phyloP scores from a whole-genome alignment of 108 stramenopile species.

The Mayamaea pseudoterrestris region DNA sequence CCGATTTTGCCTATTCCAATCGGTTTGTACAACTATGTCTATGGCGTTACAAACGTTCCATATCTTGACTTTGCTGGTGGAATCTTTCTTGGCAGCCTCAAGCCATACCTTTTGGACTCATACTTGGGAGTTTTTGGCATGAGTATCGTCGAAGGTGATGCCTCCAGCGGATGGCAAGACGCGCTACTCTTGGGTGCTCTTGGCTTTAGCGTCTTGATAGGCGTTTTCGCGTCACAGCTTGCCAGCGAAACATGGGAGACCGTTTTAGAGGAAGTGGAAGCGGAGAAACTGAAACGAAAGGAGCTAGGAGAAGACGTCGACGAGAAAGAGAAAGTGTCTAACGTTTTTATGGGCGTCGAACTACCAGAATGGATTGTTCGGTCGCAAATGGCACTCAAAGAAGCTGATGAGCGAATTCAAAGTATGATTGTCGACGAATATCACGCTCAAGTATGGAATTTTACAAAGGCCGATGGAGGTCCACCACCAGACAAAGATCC shows the following conservation, averaged over 20 bases:
- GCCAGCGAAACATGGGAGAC: constrained; percentile 80
- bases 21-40: constrained; percentile 92
- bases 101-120: constrained; percentile 85
- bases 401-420: constrained; percentile 42
- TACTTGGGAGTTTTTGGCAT: constrained; percentile 84
- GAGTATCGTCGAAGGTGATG: constrained; percentile 53
- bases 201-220: constrained; percentile 69
- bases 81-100: constrained; percentile 81
- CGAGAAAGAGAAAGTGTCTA: too few species aligned
- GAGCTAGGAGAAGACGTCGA: constrained; percentile 7
- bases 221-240: constrained; percentile 75
- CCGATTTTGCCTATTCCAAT: constrained; percentile 89
- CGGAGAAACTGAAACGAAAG: constrained; percentile 33
- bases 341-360: constrained; percentile 36
- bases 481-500: constrained; percentile 26
- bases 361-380: constrained; percentile 57
- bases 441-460: constrained; percentile 63
- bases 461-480: constrained; percentile 20
- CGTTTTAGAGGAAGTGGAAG: constrained; percentile 52
- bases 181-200: constrained; percentile 47
- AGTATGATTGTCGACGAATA: constrained; percentile 44
- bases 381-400: constrained; percentile 46
- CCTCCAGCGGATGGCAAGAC: constrained; percentile 47
- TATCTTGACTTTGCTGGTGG: constrained; percentile 74
- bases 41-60: constrained; percentile 72